These are phyloP conservation scores for Pichia heedii DNA, from an alignment of 805 yeast genomes.

Conservation along the genomic window DNA sequence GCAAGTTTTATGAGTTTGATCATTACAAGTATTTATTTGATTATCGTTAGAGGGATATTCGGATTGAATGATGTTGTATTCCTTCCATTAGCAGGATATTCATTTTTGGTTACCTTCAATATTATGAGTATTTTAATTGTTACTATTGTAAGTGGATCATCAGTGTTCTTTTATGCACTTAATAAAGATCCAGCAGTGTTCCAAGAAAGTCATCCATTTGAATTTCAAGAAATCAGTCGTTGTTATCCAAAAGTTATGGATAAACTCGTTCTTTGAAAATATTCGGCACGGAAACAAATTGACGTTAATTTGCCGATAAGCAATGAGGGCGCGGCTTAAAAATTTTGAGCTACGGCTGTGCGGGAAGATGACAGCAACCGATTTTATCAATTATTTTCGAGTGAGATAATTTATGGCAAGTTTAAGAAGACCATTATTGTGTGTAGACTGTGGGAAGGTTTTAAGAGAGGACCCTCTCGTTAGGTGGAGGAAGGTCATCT, in stretches of 20 bases:
- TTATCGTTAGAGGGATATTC: constrained; percentile 59
- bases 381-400: too few species aligned
- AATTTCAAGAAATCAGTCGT: constrained; percentile 20
- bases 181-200: constrained; percentile 82
- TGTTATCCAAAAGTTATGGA: constrained; percentile 18
- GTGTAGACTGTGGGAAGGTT: too few species aligned
- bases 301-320: too few species aligned
- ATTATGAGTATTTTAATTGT: constrained; percentile 59
- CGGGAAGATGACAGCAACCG: too few species aligned
- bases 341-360: too few species aligned
- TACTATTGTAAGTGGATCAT: constrained; percentile 69
- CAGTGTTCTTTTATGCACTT: constrained; percentile 76
- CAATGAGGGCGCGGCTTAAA: too few species aligned
- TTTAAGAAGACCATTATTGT: too few species aligned
- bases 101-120: constrained; percentile 61
- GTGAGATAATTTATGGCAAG: too few species aligned
- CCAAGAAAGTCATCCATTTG: constrained; percentile 60
- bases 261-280: not conserved
- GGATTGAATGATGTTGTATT: constrained; percentile 50
- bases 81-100: constrained; percentile 13
- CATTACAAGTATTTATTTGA: constrained; percentile 56
- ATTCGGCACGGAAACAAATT: too few species aligned
- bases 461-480: too few species aligned
- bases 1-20: constrained; percentile 41
- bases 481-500: too few species aligned